Evolutionary conservation across 306 rosid species (phyloP).

Genomic region (Trifolium fragiferum): DNA sequence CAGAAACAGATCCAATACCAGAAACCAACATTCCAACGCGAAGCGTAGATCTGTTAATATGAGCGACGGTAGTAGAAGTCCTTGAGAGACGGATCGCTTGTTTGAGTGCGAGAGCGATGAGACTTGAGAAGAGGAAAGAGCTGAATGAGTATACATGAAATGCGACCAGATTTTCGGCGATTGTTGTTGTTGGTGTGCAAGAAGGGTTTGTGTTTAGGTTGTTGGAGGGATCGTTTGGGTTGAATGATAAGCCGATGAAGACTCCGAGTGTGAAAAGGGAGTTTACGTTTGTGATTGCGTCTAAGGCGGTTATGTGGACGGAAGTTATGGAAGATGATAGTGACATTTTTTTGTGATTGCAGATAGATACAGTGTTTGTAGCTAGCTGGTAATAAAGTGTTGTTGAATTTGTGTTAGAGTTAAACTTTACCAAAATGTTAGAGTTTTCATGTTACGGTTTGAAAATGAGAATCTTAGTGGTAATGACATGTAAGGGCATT

Average conservation of each 20-base stretch:
- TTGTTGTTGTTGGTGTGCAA: slow-evolving; percentile 62
- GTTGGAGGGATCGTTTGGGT: slow-evolving; percentile 69
- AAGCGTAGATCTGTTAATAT: slow-evolving; percentile 56
- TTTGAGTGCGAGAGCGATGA: slow-evolving; percentile 80
- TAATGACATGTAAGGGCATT: slow-evolving; percentile 42
- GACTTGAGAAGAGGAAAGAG: slow-evolving; percentile 98
- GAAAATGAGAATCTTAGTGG: rapidly evolving
- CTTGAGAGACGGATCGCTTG: slow-evolving; percentile 78
- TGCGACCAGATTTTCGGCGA: slow-evolving; percentile 74
- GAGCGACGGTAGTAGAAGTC: slow-evolving; percentile 51
- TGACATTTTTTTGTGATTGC: background rate
- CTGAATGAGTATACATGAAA: slow-evolving; percentile 97
- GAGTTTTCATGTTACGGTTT: background rate
- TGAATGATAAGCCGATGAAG: slow-evolving; percentile 83
- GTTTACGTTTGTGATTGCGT: slow-evolving; percentile 84
- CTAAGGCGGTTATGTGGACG: slow-evolving; percentile 74
- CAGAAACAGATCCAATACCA: slow-evolving; percentile 66
- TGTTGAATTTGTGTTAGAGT: background rate
- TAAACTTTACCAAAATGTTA: background rate
- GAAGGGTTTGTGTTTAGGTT: slow-evolving; percentile 46
- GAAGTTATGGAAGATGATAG: slow-evolving; percentile 64
- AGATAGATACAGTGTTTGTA: too few species aligned
- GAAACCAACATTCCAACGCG: slow-evolving; percentile 89
- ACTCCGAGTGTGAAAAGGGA: slow-evolving; percentile 89
- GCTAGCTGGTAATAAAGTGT: too few species aligned